phyloP scores from a whole-genome alignment of 352 stramenopile species.

The Albugo laibachii region DNA sequence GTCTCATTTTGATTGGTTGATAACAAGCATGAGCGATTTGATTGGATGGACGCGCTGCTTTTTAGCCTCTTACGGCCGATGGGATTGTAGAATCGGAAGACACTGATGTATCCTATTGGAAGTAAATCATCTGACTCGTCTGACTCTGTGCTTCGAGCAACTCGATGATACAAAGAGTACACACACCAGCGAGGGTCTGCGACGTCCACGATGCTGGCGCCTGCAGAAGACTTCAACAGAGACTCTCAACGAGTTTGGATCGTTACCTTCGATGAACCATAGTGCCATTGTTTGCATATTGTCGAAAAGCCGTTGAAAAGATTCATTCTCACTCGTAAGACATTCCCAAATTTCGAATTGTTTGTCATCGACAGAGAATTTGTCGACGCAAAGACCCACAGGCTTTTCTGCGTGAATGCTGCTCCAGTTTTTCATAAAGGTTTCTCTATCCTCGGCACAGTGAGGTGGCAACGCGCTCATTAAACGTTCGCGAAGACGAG shows the following conservation, averaged over 20 bases:
- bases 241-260: background rate
- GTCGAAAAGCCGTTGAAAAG: slow-evolving; percentile 25
- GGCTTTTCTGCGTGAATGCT: slow-evolving; percentile 15
- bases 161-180: slow-evolving; percentile 35
- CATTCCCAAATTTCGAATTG: slow-evolving; percentile 57
- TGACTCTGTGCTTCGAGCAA: too few relatives aligned
- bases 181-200: slow-evolving; percentile 50
- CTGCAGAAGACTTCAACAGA: slow-evolving; percentile 6
- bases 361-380: slow-evolving; percentile 7
- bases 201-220: slow-evolving; percentile 52
- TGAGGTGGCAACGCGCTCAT: slow-evolving; percentile 1
- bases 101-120: slow-evolving; percentile 47
- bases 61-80: slow-evolving; percentile 22
- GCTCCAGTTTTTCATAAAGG: too few relatives aligned
- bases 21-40: background rate
- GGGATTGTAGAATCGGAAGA: slow-evolving; percentile 73
- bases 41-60: too few relatives aligned
- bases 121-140: background rate
- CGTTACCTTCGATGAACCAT: slow-evolving; percentile 78
- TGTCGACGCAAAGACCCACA: slow-evolving; percentile 18
- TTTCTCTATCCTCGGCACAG: slow-evolving; percentile 1
- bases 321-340: slow-evolving; percentile 25
- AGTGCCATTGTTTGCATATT: slow-evolving; percentile 55
- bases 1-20: slow-evolving; percentile 30
- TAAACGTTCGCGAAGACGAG: background rate